These are phyloP conservation scores for Meira miltonrushii DNA, from an alignment of 1,284 basidiomycete genomes.

Conservation along the genomic window DNA sequence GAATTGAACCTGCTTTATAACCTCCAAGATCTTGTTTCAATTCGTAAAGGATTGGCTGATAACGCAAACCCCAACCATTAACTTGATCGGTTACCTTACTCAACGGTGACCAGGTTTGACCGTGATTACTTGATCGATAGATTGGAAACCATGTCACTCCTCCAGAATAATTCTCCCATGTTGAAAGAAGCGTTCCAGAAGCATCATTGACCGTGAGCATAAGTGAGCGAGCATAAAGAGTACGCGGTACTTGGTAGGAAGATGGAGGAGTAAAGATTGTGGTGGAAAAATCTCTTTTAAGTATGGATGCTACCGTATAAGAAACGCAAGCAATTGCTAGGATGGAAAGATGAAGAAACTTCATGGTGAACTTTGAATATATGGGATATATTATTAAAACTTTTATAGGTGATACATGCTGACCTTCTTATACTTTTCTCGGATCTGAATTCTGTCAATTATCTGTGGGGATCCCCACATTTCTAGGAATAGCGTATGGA, in stretches of 20 bases:
- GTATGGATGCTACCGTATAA: too few relatives aligned
- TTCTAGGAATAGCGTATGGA: too few relatives aligned
- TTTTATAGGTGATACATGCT: too few relatives aligned
- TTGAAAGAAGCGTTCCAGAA: slow-evolving; percentile 19
- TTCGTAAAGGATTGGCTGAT: slow-evolving; percentile 51
- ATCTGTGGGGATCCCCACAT: too few relatives aligned
- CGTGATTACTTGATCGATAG: slow-evolving; percentile 23
- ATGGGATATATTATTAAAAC: too few relatives aligned
- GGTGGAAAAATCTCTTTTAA: slow-evolving; percentile 6
- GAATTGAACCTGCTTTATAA: slow-evolving; percentile 47
- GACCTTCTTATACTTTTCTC: too few relatives aligned
- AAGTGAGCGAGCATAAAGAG: slow-evolving; percentile 21
- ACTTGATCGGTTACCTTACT: slow-evolving; percentile 20
- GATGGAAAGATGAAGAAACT: too few relatives aligned
- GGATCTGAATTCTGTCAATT: too few relatives aligned
- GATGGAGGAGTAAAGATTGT: slow-evolving; percentile 22
- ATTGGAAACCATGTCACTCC: slow-evolving; percentile 23
- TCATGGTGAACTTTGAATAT: too few relatives aligned
- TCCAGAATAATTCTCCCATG: slow-evolving; percentile 24
- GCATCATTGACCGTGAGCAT: slow-evolving; percentile 19
- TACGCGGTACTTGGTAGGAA: slow-evolving; percentile 20
- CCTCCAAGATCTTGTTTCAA: slow-evolving; percentile 39
- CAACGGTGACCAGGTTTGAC: slow-evolving; percentile 21
- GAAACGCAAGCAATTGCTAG: too few relatives aligned
- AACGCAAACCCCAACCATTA: slow-evolving; percentile 51